Evolutionary conservation across 148 eudicot species (phyloP), one percentile per base, ranked within the genome.

Genomic region (Rhododendron simsii): DNA sequence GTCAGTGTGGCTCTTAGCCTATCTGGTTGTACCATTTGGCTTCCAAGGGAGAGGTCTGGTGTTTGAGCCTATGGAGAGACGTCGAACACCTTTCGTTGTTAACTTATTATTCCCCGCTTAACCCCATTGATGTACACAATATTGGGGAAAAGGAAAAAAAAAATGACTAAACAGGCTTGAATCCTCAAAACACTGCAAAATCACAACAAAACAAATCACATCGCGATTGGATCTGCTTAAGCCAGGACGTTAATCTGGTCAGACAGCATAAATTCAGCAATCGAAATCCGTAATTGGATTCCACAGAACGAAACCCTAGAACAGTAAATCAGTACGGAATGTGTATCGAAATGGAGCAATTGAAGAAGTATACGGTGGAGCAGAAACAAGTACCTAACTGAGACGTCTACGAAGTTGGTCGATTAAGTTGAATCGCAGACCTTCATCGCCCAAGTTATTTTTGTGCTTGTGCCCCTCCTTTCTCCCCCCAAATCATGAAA

Each of bases 301-400:
- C 53, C 82, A 80, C 20, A 81, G 15, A 30, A 53, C 13, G 26
- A 81, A 53, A 53, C 83, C 83, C 55, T 48, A 51, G n/a, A 81
- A 81, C 26, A 81, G 26, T 30, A 37, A 53, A 78, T 78, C 75
- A 74, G 23, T 74, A 33, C n/a, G 35, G 51, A 48, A 53, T 51
- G 67, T 7, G 45, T 33, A 53, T 81, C 4, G 63, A 50, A 30
- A 13, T n/a, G 53, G n/a, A 45, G 81, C 51, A 21, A 13, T 80
- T 48, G 23, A 50, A 80, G 82, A 3, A 80, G 18, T 14, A 80
- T 1, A 23, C 9, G 39, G 57, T 4, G 37, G 35, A 79, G 28
- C 50, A 78, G 39, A 81, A 53, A 51, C 63, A 80, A 53, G 65
- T 81, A 81, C 83, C 83, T 51, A 53, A 53, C 44, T 28, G 82